phyloP scores from a whole-genome alignment of 106 monocot genomes.

The Dactylorhiza incarnata region DNA sequence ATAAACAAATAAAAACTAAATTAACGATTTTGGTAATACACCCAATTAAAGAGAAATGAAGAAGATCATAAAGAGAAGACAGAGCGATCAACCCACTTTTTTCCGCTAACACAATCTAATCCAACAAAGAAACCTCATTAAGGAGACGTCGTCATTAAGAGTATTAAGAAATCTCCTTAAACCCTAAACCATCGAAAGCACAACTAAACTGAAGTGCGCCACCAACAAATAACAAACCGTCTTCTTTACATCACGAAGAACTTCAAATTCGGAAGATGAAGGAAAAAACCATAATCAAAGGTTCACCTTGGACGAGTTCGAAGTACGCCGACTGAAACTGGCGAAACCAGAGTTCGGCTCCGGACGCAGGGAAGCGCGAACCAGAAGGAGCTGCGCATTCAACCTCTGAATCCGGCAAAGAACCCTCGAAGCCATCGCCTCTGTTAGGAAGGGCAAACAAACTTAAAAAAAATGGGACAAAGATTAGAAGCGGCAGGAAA shows the following conservation, averaged over 20 bases:
- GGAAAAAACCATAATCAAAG: neutral
- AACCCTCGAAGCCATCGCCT: conserved; percentile 5
- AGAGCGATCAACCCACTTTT: neutral
- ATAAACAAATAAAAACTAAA: too few relatives aligned
- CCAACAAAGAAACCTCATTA: neutral
- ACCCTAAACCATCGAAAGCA: conserved; percentile 1
- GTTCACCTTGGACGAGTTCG: neutral
- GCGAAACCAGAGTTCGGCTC: neutral
- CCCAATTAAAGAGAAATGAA: neutral
- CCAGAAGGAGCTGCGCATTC: neutral
- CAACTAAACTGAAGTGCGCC: neutral
- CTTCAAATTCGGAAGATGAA: neutral
- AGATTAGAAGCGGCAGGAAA: too few relatives aligned
- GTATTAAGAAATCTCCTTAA: neutral
- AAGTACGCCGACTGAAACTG: neutral
- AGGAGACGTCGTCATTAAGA: too few relatives aligned
- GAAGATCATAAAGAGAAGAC: neutral
- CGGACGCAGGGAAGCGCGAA: neutral
- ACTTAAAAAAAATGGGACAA: too few relatives aligned
- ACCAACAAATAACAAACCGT: neutral
- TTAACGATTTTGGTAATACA: neutral
- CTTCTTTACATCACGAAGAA: neutral
- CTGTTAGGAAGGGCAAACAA: neutral
- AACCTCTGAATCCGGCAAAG: neutral
- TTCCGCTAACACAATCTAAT: neutral